Evolutionary conservation across 805 yeast genomes (phyloP).

Genomic region (Pichia eremophila): DNA sequence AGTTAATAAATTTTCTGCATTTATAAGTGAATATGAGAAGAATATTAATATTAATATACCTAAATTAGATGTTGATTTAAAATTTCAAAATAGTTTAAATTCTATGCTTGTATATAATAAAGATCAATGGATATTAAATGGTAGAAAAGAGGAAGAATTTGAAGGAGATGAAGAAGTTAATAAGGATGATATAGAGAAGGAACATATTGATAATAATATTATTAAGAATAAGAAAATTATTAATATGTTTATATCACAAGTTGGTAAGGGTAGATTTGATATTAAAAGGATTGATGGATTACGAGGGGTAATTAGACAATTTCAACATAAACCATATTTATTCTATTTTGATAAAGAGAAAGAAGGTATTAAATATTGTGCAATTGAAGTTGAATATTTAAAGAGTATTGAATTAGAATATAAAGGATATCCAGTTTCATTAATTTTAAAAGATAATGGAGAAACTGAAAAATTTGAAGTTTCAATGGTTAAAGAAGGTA

Average conservation of each 20-base stretch:
- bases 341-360: constrained; percentile 1
- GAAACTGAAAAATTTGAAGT: constrained; percentile 18
- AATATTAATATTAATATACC: constrained; percentile 21
- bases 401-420: constrained; percentile 23
- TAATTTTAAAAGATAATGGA: constrained; percentile 21
- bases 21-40: constrained; percentile 22
- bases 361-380: constrained; percentile 4
- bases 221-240: constrained; percentile 14
- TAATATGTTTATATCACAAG: constrained; percentile 14
- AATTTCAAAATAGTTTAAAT: constrained; percentile 23
- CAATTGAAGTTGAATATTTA: constrained; percentile 14
- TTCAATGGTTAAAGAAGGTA: constrained; percentile 15
- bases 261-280: constrained; percentile 17
- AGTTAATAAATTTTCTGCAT: constrained; percentile 15
- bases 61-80: constrained; percentile 20
- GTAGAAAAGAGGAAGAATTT: constrained; percentile 1
- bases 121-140: constrained; percentile 11
- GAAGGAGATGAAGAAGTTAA: not conserved
- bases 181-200: not conserved
- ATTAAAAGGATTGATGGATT: constrained; percentile 8
- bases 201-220: constrained; percentile 6
- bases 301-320: constrained; percentile 2
- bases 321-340: constrained; percentile 6
- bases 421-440: constrained; percentile 17
- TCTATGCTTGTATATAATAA: constrained; percentile 17